Evolutionary conservation across 2,329 filamentous ascomycete genomes (phyloP).

Genomic region (Alternaria sp.): DNA sequence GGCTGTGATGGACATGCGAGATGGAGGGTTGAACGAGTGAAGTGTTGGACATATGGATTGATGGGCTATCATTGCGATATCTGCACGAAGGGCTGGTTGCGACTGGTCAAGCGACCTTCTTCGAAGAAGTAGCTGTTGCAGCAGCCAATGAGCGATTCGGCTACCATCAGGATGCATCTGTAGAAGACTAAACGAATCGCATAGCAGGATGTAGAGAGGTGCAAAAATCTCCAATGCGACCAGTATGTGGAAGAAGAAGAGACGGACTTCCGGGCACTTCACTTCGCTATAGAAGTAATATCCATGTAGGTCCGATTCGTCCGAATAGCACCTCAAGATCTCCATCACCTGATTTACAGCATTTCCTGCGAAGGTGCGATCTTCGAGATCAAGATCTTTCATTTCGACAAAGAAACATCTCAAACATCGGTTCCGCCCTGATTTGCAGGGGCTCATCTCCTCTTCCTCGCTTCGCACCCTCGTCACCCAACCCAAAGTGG

Average conservation of each 20-base stretch:
- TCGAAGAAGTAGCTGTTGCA: background rate
- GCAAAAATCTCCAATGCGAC: background rate
- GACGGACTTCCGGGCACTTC: background rate
- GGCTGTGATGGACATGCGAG: constrained; percentile 10
- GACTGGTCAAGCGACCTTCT: background rate
- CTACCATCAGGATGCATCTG: background rate
- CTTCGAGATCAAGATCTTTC: constrained; percentile 1
- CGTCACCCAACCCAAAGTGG: constrained; percentile 11
- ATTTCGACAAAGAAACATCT: background rate
- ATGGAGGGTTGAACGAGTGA: constrained; percentile 3
- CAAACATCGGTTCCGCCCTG: constrained; percentile 3
- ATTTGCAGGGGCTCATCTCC: constrained; percentile 10
- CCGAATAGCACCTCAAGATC: background rate
- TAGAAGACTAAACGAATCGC: background rate
- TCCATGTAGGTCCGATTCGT: background rate
- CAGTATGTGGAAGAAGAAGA: background rate
- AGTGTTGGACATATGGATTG: background rate
- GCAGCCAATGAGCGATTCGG: background rate
- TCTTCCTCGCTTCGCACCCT: constrained; percentile 8
- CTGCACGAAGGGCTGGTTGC: background rate
- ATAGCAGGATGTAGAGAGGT: background rate
- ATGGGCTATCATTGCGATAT: constrained; percentile 3
- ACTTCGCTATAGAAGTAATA: background rate
- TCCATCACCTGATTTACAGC: background rate
- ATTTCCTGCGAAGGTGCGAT: background rate